Evolutionary conservation across 768 basidiomycete genomes (phyloP).

Genomic region (Rhodocollybia butyracea): DNA sequence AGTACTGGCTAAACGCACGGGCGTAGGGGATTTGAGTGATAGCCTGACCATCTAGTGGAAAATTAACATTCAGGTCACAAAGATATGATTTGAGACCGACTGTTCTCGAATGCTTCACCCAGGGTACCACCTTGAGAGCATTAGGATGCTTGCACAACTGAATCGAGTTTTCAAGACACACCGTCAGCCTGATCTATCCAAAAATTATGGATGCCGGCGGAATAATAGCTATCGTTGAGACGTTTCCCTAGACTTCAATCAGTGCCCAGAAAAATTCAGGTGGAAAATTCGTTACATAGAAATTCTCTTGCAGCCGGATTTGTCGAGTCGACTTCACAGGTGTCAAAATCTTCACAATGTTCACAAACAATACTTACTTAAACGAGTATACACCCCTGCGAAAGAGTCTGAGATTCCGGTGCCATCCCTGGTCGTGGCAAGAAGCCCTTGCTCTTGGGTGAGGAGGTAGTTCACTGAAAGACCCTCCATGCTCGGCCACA

Average conservation of each 20-base stretch:
- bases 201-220: conserved; percentile 33
- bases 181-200: conserved; percentile 39
- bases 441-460: conserved; percentile 26
- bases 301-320: conserved; percentile 34
- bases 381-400: conserved; percentile 31
- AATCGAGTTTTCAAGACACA: conserved; percentile 4
- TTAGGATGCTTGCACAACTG: background rate
- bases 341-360: background rate
- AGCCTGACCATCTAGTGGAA: conserved; percentile 24
- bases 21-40: conserved; percentile 29
- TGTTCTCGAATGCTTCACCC: conserved; percentile 33
- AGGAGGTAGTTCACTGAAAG: conserved; percentile 30
- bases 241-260: conserved; percentile 24
- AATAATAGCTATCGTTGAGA: conserved; percentile 33
- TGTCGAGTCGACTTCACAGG: conserved; percentile 27
- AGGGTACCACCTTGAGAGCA: conserved; percentile 26
- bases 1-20: conserved; percentile 32
- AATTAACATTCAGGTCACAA: background rate
- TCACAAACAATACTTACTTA: conserved; percentile 16
- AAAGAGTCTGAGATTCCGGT: conserved; percentile 33
- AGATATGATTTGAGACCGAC: conserved; percentile 9
- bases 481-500: conserved; percentile 37
- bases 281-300: conserved; percentile 21
- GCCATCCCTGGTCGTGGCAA: conserved; percentile 33
- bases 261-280: background rate